Evolutionary conservation across 371 early-diverging fungal species (phyloP).

Genomic region (Mycotypha africana): DNA sequence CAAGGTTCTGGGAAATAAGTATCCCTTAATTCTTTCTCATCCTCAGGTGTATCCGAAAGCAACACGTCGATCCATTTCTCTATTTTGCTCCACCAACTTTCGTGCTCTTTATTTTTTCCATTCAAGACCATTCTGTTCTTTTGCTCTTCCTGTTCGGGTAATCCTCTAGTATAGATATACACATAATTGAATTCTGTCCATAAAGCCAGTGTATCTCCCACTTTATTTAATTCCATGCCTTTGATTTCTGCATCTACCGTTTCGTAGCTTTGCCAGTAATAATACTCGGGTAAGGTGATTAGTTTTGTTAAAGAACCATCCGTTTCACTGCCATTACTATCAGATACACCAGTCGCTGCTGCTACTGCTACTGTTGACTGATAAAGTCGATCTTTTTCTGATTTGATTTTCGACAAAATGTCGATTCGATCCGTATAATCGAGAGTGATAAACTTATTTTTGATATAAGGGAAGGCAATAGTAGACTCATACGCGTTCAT

Average conservation of each 20-base stretch:
- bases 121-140: background rate
- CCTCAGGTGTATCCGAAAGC: conserved; percentile 7
- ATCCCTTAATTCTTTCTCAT: conserved; percentile 3
- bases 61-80: conserved; percentile 10
- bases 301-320: conserved; percentile 5
- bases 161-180: conserved; percentile 23
- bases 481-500: conserved; percentile 22
- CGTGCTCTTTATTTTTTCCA: background rate
- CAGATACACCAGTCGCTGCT: no score
- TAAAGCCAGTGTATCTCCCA: conserved; percentile 22
- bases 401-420: conserved; percentile 11
- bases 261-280: conserved; percentile 20
- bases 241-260: conserved; percentile 16
- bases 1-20: conserved; percentile 12
- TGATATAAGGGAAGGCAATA: conserved; percentile 25
- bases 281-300: conserved; percentile 19
- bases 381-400: conserved; percentile 18
- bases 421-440: conserved; percentile 30
- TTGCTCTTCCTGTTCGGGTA: background rate
- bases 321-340: no score
- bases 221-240: conserved; percentile 23
- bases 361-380: no score
- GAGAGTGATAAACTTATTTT: conserved; percentile 27
- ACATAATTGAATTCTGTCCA: conserved; percentile 34
- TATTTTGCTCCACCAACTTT: background rate